Evolutionary conservation across 805 yeast genomes (phyloP).

Genomic region (Sungouiozyma intestinalis): DNA sequence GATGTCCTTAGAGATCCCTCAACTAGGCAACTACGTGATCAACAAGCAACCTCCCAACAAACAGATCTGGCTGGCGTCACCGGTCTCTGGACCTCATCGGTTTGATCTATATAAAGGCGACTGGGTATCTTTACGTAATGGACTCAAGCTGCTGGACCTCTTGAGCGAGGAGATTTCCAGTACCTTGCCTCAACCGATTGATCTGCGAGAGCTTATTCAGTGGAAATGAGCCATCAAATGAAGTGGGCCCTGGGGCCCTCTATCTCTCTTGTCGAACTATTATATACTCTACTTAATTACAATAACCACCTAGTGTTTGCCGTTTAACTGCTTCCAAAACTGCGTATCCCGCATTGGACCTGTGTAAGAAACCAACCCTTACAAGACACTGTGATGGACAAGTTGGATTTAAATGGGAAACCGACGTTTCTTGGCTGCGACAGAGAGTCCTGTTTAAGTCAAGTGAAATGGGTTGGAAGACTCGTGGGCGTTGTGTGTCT

Average conservation of each 20-base stretch:
- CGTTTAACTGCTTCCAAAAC: no score
- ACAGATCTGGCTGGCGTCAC: slow-evolving; percentile 93
- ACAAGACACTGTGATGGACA: no score
- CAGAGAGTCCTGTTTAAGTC: not conserved
- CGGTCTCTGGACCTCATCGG: slow-evolving; percentile 84
- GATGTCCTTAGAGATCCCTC: slow-evolving; percentile 58
- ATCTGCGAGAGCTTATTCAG: no score
- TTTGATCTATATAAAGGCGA: slow-evolving; percentile 62
- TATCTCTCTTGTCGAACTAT: no score
- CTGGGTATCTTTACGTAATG: slow-evolving; percentile 77
- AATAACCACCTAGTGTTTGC: no score
- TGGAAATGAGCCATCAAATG: no score
- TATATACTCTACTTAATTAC: no score
- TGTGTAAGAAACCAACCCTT: no score
- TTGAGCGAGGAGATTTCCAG: slow-evolving; percentile 40
- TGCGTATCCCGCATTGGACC: no score
- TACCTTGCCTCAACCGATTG: slow-evolving; percentile 3
- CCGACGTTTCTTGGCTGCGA: not conserved
- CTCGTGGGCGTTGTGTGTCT: not conserved
- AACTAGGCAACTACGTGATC: slow-evolving; percentile 77
- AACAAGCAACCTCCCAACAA: slow-evolving; percentile 97
- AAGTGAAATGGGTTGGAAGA: not conserved
- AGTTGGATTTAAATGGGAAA: not conserved
- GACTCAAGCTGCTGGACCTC: slow-evolving; percentile 35
- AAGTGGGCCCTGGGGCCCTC: no score